These are phyloP conservation scores for Thuja plicata DNA, from an alignment of 83 land plant species.

Conservation along the genomic window DNA sequence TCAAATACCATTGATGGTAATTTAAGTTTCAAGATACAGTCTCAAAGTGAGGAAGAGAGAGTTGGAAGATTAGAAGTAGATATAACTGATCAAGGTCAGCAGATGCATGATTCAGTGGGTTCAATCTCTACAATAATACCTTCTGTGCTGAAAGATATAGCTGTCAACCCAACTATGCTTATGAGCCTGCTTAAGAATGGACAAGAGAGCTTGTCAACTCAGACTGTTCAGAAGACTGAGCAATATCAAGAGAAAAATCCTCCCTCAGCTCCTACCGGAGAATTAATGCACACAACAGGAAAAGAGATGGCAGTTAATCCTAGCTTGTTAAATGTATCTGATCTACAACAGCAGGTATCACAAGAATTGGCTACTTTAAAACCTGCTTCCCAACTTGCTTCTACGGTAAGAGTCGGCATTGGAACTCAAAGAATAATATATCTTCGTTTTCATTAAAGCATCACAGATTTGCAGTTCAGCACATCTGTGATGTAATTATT, in stretches of 20 bases:
- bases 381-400: slow-evolving; percentile 14
- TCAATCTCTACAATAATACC: slow-evolving; percentile 21
- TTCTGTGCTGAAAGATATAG: slow-evolving; percentile 47
- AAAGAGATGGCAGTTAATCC: slow-evolving; percentile 19
- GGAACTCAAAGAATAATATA: not conserved
- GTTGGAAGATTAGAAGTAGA: not conserved
- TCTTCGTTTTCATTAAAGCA: not conserved
- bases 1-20: not conserved
- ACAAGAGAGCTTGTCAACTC: slow-evolving; percentile 28
- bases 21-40: not conserved
- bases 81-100: not conserved
- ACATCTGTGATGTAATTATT: not conserved
- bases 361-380: slow-evolving; percentile 5
- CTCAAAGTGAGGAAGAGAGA: not conserved
- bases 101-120: slow-evolving; percentile 5
- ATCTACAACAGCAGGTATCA: slow-evolving; percentile 18
- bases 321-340: slow-evolving; percentile 12
- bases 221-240: slow-evolving; percentile 22
- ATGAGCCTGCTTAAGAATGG: slow-evolving; percentile 38
- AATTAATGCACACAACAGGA: slow-evolving; percentile 6
- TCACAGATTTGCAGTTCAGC: not conserved
- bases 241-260: slow-evolving; percentile 12
- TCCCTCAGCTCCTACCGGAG: slow-evolving; percentile 8
- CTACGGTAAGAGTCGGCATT: slow-evolving; percentile 31
- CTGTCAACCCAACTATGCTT: slow-evolving; percentile 61